Base-by-base conservation (phyloP, 177 flowering plant genomes). In the Vitis hybrid region DNA sequence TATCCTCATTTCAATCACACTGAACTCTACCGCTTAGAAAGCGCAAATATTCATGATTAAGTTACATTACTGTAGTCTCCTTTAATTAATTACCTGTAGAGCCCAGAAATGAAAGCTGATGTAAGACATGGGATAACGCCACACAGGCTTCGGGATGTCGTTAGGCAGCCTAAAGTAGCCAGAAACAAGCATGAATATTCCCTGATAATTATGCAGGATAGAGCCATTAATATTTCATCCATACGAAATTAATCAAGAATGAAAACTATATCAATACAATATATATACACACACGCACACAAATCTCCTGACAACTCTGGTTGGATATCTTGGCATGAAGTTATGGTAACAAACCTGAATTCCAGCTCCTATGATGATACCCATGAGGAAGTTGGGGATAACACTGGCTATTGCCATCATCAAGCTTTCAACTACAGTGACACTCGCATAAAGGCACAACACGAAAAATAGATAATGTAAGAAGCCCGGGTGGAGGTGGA, bases 51-150 rank as follows among this genome's bases (percentile, higher is more conserved):
- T 27, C 30, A 27, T 27, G 4, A 27, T 27, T 27, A 27, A 27
- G 30, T 27, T 27, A 27, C 30, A 27, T 27, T 27, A 27, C 30
- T 27, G 30, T 3, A 27, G 30, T 27, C 67, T 16, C 11, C 18
- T 15, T 40, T 48, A 21, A 50, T 5, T 18, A 13, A 51, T 66
- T 86, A 93, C 98, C 95, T 93, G 98, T 5, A 91, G 79, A 63
- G 97, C 93, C 98, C 98, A 94, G 83, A 81, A 92, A 72, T 94
- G 97, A 81, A 94, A 94, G 82, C 97, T 94, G 75, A 92, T 86
- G 72, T 87, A 94, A 2, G 97, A 91, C 97, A 94, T 88, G 12
- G 98, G 98, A 73, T 94, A 94, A n/a, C 97, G 85, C 98, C 98
- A 94, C 57, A 94, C 73, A 8, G 89, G 91, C 79, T 92, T 92